These are phyloP conservation scores for Ogataea neopini DNA, from an alignment of 805 yeast genomes.

Conservation along the genomic window DNA sequence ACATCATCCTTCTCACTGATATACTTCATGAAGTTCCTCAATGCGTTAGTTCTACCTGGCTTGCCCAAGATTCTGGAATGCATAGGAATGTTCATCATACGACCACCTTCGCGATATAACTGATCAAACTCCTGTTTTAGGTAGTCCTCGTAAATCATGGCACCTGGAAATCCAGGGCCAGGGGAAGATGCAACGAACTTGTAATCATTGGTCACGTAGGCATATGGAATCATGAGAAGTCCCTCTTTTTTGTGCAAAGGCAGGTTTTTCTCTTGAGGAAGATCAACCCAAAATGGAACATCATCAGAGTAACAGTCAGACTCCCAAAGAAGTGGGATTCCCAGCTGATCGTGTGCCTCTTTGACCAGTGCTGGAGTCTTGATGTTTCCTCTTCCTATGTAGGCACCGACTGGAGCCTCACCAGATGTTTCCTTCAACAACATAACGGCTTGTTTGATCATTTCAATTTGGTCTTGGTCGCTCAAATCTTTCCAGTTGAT, in stretches of 20 bases:
- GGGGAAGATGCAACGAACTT: conserved; percentile 25
- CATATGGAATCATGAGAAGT: conserved; percentile 30
- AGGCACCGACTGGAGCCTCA: conserved; percentile 39
- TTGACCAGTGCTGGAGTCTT: conserved; percentile 36
- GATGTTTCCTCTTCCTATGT: conserved; percentile 37
- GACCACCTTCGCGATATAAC: conserved; percentile 38
- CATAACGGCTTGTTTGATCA: conserved; percentile 34
- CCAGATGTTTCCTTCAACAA: conserved; percentile 36
- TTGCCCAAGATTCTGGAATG: conserved; percentile 40
- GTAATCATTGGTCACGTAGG: conserved; percentile 30
- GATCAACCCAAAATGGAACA: conserved; percentile 39
- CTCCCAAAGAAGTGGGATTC: conserved; percentile 35
- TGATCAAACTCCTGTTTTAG: conserved; percentile 39
- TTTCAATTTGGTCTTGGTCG: conserved; percentile 36
- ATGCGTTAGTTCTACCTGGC: conserved; percentile 38
- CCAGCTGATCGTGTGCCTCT: conserved; percentile 37
- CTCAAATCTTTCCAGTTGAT: conserved; percentile 31
- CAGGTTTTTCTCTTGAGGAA: conserved; percentile 27
- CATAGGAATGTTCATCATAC: conserved; percentile 40
- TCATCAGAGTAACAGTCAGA: conserved; percentile 41
- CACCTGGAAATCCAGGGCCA: conserved; percentile 29
- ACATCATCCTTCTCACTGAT: conserved; percentile 36
- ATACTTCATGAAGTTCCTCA: conserved; percentile 38
- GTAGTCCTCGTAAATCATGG: conserved; percentile 30
- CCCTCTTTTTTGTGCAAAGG: conserved; percentile 26